Base-by-base conservation (phyloP, 1,284 basidiomycete species). In the Cerioporus squamosus region DNA sequence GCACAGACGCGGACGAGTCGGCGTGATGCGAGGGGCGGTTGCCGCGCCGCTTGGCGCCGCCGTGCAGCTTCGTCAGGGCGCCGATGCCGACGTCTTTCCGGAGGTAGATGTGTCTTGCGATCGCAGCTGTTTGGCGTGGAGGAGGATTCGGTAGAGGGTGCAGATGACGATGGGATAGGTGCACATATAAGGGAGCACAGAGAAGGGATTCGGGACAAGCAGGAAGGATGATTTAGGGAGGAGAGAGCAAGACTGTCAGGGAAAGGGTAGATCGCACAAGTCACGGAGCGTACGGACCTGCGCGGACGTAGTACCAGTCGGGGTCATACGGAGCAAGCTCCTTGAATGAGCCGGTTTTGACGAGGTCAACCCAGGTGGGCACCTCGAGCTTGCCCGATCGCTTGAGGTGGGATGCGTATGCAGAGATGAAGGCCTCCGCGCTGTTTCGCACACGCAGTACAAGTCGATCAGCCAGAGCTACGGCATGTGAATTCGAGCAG, bases 51-150 rank as follows among this genome's bases (percentile, higher is more conserved):
- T 97, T 94, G 74, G 94, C 90, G 69, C 94, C 93, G 77, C 97
- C 97, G 82, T 99, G 95, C 57, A 98, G 91, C 86, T 98, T 99
- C 78, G 86, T 88, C 59, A 99, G 87, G 51, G 95, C 94, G 72
- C 97, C 97, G 66, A 98, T 88, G 76, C 97, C 97, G 71, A 98
- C 95, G 75, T 95, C 91, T 85, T 98, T 98, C 80, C 97, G 94
- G 75, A 99, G 91, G 88, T 99, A 99, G 81, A 99, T 96, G 88
- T 99, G 97, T 74, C 97, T 92, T 77, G 97, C 97, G 68, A 99
- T 82, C 64, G 97, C 94, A 74, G 97, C 97, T 96, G 72, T 49
- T 51, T 26, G 29, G 29, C 29, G 10, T 15, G 15, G 33, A 9
- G 33, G 10, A 5, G 33, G 22, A 22, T 45, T 10, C 17, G 44